Conservation (phyloP, 2,329 filamentous ascomycete genomes). For the Neofusicoccum umdonicola region DNA sequence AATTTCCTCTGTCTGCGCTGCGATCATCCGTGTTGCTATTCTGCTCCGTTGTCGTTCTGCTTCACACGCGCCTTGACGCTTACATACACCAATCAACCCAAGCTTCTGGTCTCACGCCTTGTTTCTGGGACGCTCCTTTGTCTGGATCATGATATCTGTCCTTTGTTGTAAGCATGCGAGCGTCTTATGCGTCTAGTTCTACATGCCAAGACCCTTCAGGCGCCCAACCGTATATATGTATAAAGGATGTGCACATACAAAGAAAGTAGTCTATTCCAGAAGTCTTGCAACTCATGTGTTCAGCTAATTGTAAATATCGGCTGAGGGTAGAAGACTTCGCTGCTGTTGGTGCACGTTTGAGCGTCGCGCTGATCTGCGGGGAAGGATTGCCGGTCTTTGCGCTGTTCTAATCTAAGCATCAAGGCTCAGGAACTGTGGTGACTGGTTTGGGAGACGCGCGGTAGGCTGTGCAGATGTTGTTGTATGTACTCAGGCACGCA, state of each 20-base stretch:
- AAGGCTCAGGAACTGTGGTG: not conserved
- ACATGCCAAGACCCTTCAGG: no score
- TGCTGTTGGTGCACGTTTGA: not conserved
- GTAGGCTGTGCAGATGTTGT: no score
- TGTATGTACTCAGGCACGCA: no score
- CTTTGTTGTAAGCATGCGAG: not conserved
- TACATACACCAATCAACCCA: not conserved
- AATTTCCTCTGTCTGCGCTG: no score
- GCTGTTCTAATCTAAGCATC: not conserved
- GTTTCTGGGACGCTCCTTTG: not conserved
- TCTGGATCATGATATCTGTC: not conserved
- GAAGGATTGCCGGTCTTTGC: not conserved
- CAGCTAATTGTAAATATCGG: no score
- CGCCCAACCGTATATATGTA: no score
- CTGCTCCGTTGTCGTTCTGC: not conserved
- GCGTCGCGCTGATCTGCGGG: not conserved
- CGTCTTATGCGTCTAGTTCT: not conserved
- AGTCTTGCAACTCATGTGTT: no score
- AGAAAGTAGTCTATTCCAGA: no score
- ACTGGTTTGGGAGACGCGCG: no score
- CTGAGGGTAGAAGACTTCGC: not conserved
- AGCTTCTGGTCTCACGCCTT: not conserved
- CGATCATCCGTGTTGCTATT: not conserved
- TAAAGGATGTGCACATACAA: no score
- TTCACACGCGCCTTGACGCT: not conserved